Evolutionary conservation across 106 monocot genomes (phyloP), one percentile per base, ranked within the genome.

Genomic region (Ottelia alismoides): DNA sequence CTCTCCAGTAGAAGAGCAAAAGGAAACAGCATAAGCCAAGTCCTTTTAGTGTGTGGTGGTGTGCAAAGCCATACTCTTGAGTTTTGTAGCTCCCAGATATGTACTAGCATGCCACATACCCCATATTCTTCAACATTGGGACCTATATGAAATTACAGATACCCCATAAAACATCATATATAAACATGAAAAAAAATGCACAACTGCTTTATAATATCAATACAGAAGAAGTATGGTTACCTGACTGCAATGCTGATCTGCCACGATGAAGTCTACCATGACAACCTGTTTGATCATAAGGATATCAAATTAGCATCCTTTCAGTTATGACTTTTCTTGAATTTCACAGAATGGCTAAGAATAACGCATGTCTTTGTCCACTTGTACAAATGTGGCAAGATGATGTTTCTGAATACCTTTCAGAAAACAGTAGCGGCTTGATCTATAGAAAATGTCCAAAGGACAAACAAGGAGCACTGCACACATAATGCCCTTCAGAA

Each of bases 241-340:
- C 96, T 96, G 96, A 57, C 96, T 96, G 64, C 96, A 96, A 16
- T 89, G 75, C 43, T 96, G 96, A 78, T 96, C 96, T 17, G 85
- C 96, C 96, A 96, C 85, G 74, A 96, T 89, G 76, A 89, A 89
- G 43, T 96, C 89, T 10, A 85, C 84, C 96, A 96, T 96, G 11
- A 82, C 76, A 24, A 96, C 96, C 93, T 94, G 71, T n/a, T n/a
- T n/a, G n/a, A n/a, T n/a, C n/a, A n/a, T n/a, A n/a, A n/a, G n/a
- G n/a, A n/a, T n/a, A n/a, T n/a, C 53, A 69, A 55, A 54, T 30
- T 12, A 6, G 11, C 30, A 12, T 11, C 26, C 5, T 26, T 67
- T 16, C n/a, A n/a, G n/a, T n/a, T n/a, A n/a, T n/a, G n/a, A n/a
- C n/a, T n/a, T 52, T n/a, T n/a, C n/a, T n/a, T 20, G 21, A 46